Evolutionary conservation across 805 yeast genomes (phyloP).

Genomic region (Starmerella bombicola): DNA sequence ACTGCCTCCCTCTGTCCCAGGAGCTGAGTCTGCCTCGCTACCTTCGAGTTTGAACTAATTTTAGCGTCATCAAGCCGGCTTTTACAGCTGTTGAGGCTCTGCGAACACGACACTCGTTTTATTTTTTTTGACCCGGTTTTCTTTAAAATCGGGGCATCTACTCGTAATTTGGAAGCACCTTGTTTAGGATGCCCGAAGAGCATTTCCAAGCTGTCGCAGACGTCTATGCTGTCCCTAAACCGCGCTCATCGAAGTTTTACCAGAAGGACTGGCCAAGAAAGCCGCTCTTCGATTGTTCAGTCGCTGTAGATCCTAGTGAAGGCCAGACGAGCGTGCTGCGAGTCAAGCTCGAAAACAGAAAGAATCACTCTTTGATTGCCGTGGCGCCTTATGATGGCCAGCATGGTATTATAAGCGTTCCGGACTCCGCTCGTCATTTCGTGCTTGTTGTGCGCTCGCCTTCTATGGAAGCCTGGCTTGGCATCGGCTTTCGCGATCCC

Average conservation of each 20-base stretch:
- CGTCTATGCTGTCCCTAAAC: conserved; percentile 17
- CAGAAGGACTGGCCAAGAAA: conserved; percentile 11
- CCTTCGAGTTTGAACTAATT: too few relatives aligned
- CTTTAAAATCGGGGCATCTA: too few relatives aligned
- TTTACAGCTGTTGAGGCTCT: too few relatives aligned
- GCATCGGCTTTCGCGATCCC: conserved; percentile 32
- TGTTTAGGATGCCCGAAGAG: too few relatives aligned
- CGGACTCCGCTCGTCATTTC: conserved; percentile 29
- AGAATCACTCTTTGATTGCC: conserved; percentile 29
- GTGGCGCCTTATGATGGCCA: conserved; percentile 27
- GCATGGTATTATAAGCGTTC: conserved; percentile 27
- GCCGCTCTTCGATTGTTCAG: conserved; percentile 14
- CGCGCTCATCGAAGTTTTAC: conserved; percentile 10
- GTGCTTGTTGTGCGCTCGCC: conserved; percentile 30
- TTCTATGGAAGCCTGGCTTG: conserved; percentile 31
- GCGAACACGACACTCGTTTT: too few relatives aligned
- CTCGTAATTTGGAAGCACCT: too few relatives aligned
- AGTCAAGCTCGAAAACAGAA: conserved; percentile 26
- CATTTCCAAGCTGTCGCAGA: conserved; percentile 14
- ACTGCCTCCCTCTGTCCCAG: too few relatives aligned
- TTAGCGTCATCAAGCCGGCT: too few relatives aligned
- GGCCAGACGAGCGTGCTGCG: conserved; percentile 15
- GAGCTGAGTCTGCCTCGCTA: too few relatives aligned
- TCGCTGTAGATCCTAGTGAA: conserved; percentile 16
- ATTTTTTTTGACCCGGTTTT: too few relatives aligned